Percentiles rank a stretch among this genome's conserved stretches.
These are phyloP conservation scores for Parietaria judaica DNA, from an alignment of 306 rosid species.

Conservation along the genomic window DNA sequence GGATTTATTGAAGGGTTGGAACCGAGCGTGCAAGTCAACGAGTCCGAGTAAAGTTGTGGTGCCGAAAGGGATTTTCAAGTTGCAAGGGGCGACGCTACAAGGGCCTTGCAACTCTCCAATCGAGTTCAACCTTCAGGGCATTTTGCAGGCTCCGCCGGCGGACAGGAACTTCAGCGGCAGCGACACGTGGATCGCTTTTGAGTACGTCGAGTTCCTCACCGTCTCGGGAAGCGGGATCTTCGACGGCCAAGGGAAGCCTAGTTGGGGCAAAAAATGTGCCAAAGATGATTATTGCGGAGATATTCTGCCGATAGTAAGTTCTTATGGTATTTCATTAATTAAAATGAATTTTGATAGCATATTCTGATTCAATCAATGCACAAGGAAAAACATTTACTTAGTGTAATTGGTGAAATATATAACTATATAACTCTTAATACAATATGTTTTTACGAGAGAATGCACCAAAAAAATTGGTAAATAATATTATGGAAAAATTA, in stretches of 20 bases:
- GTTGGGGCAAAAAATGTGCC: conserved; percentile 2
- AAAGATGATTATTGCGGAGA: conserved; percentile 1
- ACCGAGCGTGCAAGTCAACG: conserved; percentile 24
- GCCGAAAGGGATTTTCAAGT: conserved; percentile 13
- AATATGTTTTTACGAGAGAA: too few relatives aligned
- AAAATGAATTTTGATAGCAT: too few relatives aligned
- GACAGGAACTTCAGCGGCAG: conserved; percentile 11
- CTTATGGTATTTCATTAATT: too few relatives aligned
- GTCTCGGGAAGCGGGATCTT: conserved; percentile 2
- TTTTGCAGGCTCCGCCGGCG: background rate
- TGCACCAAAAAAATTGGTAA: too few relatives aligned
- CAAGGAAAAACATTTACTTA: too few relatives aligned
- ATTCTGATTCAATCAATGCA: too few relatives aligned
- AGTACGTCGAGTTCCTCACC: background rate
- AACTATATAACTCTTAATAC: too few relatives aligned
- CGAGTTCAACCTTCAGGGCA: conserved; percentile 15
- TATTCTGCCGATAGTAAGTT: conserved; percentile 7
- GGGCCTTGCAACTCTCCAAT: conserved; percentile 30
- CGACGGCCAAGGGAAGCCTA: conserved; percentile 5
- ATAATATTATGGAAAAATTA: too few relatives aligned
- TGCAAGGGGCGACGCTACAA: background rate
- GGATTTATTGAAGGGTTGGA: conserved; percentile 33
- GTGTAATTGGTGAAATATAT: too few relatives aligned
- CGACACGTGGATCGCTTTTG: conserved; percentile 4
- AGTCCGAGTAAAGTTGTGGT: conserved; percentile 11